Percentiles rank a stretch among this genome's conserved stretches.
phyloP scores from a whole-genome alignment of 768 basidiomycete species.

The Sporobolomyces roseus region DNA sequence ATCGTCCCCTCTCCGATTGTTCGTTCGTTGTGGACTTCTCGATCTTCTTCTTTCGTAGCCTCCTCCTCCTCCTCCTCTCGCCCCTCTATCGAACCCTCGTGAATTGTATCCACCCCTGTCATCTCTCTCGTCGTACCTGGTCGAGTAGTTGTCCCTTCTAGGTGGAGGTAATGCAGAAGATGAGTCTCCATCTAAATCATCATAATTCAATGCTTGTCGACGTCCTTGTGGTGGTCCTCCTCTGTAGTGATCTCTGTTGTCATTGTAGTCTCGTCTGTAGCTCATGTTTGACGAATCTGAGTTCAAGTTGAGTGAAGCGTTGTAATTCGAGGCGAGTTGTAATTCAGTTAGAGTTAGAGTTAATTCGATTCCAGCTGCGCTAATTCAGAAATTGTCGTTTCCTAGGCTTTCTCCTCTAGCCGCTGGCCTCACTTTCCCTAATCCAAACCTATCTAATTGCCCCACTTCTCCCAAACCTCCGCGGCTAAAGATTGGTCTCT shows the following conservation, averaged over 20 bases:
- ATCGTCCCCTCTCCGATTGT: background rate
- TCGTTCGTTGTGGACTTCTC: slow-evolving; percentile 2
- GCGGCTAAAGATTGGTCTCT: too few species aligned
- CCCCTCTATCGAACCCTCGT: background rate
- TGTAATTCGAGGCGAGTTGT: too few species aligned
- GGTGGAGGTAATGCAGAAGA: background rate
- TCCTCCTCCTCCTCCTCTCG: background rate
- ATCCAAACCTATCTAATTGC: too few species aligned
- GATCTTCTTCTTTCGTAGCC: slow-evolving; percentile 11
- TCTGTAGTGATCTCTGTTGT: background rate
- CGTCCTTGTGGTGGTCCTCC: background rate
- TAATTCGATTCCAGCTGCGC: too few species aligned
- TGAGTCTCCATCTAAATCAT: slow-evolving; percentile 24
- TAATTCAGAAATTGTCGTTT: too few species aligned
- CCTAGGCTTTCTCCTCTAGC: too few species aligned
- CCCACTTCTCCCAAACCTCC: too few species aligned
- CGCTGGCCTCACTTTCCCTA: too few species aligned
- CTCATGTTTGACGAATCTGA: background rate
- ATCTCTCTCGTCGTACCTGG: background rate
- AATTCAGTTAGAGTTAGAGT: too few species aligned
- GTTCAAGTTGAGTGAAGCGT: background rate
- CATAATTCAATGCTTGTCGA: slow-evolving; percentile 8
- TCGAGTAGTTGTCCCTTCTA: too few species aligned
- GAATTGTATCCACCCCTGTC: background rate
- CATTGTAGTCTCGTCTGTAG: background rate